A percentile compares a stretch with the other conserved stretches of the same genome.
Evolutionary conservation across 495 filamentous ascomycete species (phyloP).

Genomic region (Neurospora sp.): DNA sequence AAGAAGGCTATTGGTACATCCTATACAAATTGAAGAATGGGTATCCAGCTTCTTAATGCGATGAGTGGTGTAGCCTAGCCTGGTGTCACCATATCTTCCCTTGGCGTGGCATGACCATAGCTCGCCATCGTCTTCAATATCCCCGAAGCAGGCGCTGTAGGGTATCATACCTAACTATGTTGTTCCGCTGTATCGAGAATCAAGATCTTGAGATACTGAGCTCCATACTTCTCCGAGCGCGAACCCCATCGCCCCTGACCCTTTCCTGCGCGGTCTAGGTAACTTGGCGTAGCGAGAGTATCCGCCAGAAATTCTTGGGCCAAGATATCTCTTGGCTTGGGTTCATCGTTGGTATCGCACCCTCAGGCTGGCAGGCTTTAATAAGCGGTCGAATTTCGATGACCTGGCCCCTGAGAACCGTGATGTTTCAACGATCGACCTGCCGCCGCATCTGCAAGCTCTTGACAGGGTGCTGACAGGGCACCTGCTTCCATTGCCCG

Average conservation of each 20-base stretch:
- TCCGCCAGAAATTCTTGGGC: neutral
- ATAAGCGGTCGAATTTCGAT: neutral
- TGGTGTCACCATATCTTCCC: neutral
- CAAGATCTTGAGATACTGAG: neutral
- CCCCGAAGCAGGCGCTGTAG: neutral
- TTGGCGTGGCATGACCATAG: neutral
- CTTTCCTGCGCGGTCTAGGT: neutral
- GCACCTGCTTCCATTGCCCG: neutral
- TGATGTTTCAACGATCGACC: neutral
- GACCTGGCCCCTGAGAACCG: neutral
- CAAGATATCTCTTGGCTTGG: neutral
- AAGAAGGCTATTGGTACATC: neutral
- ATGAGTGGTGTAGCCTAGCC: neutral
- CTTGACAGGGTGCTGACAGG: neutral
- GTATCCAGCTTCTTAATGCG: neutral
- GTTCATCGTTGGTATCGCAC: neutral
- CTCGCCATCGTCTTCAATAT: neutral
- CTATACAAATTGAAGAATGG: neutral
- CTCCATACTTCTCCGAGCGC: neutral
- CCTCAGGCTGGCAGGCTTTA: neutral
- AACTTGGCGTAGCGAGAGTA: neutral
- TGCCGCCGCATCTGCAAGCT: neutral
- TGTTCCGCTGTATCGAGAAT: neutral
- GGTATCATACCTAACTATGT: neutral
- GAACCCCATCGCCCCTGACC: neutral